Conservation (phyloP, 2,329 filamentous ascomycete genomes). For the Rutstroemia sp. region DNA sequence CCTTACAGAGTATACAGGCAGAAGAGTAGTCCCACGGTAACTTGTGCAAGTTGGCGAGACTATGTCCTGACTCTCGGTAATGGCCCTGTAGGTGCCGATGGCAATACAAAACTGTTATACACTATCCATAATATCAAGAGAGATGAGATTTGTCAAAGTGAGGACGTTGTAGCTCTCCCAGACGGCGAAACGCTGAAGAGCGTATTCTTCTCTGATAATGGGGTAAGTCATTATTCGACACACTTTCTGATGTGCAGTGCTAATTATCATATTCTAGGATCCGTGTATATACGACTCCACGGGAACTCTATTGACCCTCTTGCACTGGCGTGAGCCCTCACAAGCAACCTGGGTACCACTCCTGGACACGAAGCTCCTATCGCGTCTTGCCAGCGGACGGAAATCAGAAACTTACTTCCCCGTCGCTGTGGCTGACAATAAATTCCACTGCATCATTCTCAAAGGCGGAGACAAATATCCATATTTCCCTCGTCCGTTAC, state of each 20-base stretch:
- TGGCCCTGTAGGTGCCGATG: slow-evolving; percentile 73
- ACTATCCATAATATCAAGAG: slow-evolving; percentile 91
- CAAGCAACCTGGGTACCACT: slow-evolving; percentile 89
- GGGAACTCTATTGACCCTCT: slow-evolving; percentile 76
- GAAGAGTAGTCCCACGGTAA: slow-evolving; percentile 83
- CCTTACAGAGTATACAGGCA: slow-evolving; percentile 85
- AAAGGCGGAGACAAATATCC: slow-evolving; percentile 91
- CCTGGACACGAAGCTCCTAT: slow-evolving; percentile 77
- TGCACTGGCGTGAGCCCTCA: slow-evolving; percentile 83
- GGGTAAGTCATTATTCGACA: slow-evolving; percentile 49
- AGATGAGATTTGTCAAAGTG: slow-evolving; percentile 89
- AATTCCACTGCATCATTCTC: slow-evolving; percentile 97
- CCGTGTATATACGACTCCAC: slow-evolving; percentile 94
- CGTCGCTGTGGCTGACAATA: slow-evolving; percentile 82
- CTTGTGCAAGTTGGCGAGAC: slow-evolving; percentile 89
- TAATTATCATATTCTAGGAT: slow-evolving; percentile 46
- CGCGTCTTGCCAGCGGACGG: slow-evolving; percentile 73
- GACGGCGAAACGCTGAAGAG: slow-evolving; percentile 66
- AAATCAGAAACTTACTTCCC: slow-evolving; percentile 93
- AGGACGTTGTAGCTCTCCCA: slow-evolving; percentile 82
- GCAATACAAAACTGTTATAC: slow-evolving; percentile 72
- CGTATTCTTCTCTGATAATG: slow-evolving; percentile 86
- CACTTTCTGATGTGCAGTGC: background rate
- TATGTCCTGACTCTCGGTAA: slow-evolving; percentile 97
- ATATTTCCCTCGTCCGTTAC: slow-evolving; percentile 82